These are phyloP conservation scores for Phytopythium mirpurense DNA, from an alignment of 352 stramenopile species.

Conservation along the genomic window DNA sequence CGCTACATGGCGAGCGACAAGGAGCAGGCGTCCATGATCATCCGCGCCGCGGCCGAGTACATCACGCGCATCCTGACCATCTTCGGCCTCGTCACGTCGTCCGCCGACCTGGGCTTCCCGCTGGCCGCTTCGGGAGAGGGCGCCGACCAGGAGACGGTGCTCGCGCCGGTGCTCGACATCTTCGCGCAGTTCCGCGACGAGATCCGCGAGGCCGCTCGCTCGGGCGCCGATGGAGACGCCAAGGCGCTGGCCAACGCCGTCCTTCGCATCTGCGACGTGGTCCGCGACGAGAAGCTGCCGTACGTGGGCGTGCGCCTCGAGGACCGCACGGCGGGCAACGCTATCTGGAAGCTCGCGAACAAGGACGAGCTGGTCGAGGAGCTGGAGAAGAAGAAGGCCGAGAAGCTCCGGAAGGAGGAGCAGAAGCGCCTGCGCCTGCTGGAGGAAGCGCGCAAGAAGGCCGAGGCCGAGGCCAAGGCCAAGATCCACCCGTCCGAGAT, in stretches of 20 bases:
- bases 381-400: slow-evolving; percentile 64
- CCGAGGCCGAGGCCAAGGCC: slow-evolving; percentile 79
- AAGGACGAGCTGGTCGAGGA: slow-evolving; percentile 83
- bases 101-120: slow-evolving; percentile 79
- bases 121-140: slow-evolving; percentile 29
- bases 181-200: slow-evolving; percentile 86
- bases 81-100: slow-evolving; percentile 75
- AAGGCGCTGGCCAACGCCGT: slow-evolving; percentile 67
- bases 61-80: slow-evolving; percentile 84
- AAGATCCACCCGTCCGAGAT: slow-evolving; percentile 92
- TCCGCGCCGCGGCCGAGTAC: slow-evolving; percentile 82
- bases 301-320: slow-evolving; percentile 87
- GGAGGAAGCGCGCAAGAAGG: slow-evolving; percentile 72
- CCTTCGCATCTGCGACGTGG: slow-evolving; percentile 78
- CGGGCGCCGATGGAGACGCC: slow-evolving; percentile 29
- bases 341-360: slow-evolving; percentile 91
- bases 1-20: slow-evolving; percentile 63
- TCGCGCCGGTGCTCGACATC: slow-evolving; percentile 88
- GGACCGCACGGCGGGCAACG: slow-evolving; percentile 53
- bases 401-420: slow-evolving; percentile 79
- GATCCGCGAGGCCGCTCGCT: slow-evolving; percentile 68
- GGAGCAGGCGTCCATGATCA: slow-evolving; percentile 71
- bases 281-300: slow-evolving; percentile 88
- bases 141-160: slow-evolving; percentile 70
- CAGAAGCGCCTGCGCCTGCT: slow-evolving; percentile 67